Base-by-base conservation (phyloP, 2,329 filamentous ascomycete species). In the Rugonectria rugulosa region DNA sequence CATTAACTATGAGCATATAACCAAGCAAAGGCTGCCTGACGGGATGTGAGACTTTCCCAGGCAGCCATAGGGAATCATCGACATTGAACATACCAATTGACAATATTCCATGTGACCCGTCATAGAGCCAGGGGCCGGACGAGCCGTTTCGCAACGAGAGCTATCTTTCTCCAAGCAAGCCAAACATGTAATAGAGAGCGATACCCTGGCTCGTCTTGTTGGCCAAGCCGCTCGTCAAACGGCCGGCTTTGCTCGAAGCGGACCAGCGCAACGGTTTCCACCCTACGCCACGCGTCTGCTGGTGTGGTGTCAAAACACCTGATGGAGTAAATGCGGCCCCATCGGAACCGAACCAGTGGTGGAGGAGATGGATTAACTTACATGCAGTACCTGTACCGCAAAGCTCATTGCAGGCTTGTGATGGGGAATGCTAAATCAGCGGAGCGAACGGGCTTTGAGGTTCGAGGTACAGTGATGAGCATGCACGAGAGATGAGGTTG, bases 251-350 rank as follows among this genome's bases (percentile, higher is more conserved):
- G 44, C 62, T 66, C 23, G 27, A 64, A 63, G 44, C 37, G 55
- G 63, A 57, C 43, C 47, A 65, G 53, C 48, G 50, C 32, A 64
- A 65, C 62, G 56, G 62, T 62, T 66, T 60, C 49, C 59, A 56
- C 52, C 42, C 57, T 57, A 45, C 57, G 58, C 64, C 63, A 65
- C 59, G 63, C 62, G 64, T 59, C 57, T 62, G 56, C 27, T 53
- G 53, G 47, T 55, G 52, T 57, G 53, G 59, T 61, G 60, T 53
- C 57, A 60, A 51, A 56, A 48, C 48, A 44, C 37, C 54, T 53
- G 54, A 57, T 45, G 48, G 38, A 26, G 41, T 41, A 20, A 23
- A n/a, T n/a, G 47, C 31, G 42, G 50, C 34, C 29, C 23, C 49
- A 53, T 43, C 32, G 27, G 49, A 40, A 57, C 37, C 54, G 48